Conservation (phyloP, 176 grass and related monocot species). For the Leersia perrieri region DNA sequence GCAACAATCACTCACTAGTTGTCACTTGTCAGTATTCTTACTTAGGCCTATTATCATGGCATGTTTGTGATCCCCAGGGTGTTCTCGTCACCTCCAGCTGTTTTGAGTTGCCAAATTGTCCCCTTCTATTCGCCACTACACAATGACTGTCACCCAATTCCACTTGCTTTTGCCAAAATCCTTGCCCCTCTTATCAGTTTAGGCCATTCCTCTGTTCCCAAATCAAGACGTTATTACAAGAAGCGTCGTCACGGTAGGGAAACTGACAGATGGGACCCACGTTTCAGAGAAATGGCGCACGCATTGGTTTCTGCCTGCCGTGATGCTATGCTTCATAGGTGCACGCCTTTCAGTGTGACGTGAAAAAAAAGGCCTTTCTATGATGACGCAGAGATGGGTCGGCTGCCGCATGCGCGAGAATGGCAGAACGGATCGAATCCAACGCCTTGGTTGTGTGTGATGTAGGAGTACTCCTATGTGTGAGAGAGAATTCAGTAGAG, state of each 20-base stretch:
- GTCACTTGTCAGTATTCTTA: not conserved
- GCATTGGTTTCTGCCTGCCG: not conserved
- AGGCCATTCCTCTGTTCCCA: no score
- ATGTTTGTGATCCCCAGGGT: not conserved
- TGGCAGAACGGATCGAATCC: not conserved
- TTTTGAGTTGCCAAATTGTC: not conserved
- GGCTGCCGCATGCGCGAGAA: not conserved
- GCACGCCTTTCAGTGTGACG: not conserved
- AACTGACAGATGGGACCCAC: not conserved
- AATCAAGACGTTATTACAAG: no score
- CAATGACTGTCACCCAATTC: not conserved
- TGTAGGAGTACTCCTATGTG: no score
- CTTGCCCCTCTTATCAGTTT: not conserved
- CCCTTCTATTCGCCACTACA: not conserved
- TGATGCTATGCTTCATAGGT: not conserved
- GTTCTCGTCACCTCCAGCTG: conserved; percentile 7
- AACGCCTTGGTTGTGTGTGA: no score
- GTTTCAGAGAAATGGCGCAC: no score
- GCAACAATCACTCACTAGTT: not conserved
- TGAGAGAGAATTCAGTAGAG: not conserved
- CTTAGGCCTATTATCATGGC: conserved; percentile 1
- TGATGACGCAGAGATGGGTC: not conserved
- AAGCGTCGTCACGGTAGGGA: not conserved
- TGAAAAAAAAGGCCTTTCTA: not conserved
- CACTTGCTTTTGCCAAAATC: not conserved